Evolutionary conservation across 2,329 filamentous ascomycete genomes (phyloP).

Genomic region (Periconia digitata): DNA sequence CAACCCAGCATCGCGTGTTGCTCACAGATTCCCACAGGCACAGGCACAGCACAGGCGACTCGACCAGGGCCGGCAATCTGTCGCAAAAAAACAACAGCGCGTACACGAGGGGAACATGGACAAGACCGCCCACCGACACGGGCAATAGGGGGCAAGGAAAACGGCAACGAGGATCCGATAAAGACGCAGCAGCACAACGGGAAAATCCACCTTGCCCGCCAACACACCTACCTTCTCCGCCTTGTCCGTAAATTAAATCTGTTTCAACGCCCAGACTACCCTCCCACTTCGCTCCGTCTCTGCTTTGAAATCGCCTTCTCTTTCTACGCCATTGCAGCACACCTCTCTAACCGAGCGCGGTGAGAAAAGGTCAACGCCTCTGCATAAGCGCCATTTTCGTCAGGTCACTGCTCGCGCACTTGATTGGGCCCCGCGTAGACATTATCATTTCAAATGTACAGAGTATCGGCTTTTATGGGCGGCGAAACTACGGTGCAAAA

Average conservation of each 20-base stretch:
- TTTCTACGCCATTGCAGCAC: conserved; percentile 5
- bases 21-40: conserved; percentile 19
- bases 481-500: conserved; percentile 28
- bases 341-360: conserved; percentile 32
- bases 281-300: conserved; percentile 4
- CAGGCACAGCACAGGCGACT: conserved; percentile 13
- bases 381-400: conserved; percentile 43
- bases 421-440: conserved; percentile 27
- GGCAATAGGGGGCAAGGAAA: too few relatives aligned
- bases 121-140: not conserved
- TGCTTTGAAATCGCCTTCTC: conserved; percentile 38
- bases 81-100: conserved; percentile 6
- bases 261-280: not conserved
- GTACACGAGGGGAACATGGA: not conserved
- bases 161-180: conserved; percentile 19
- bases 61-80: conserved; percentile 18
- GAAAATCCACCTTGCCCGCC: conserved; percentile 14
- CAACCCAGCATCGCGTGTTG: conserved; percentile 19
- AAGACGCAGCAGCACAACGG: not conserved
- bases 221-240: conserved; percentile 5
- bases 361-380: conserved; percentile 38
- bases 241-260: not conserved
- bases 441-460: conserved; percentile 17
- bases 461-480: conserved; percentile 34
- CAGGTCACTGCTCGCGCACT: conserved; percentile 11